Evolutionary conservation across 495 filamentous ascomycete species (phyloP).

Genomic region (Lichina pygmaea): DNA sequence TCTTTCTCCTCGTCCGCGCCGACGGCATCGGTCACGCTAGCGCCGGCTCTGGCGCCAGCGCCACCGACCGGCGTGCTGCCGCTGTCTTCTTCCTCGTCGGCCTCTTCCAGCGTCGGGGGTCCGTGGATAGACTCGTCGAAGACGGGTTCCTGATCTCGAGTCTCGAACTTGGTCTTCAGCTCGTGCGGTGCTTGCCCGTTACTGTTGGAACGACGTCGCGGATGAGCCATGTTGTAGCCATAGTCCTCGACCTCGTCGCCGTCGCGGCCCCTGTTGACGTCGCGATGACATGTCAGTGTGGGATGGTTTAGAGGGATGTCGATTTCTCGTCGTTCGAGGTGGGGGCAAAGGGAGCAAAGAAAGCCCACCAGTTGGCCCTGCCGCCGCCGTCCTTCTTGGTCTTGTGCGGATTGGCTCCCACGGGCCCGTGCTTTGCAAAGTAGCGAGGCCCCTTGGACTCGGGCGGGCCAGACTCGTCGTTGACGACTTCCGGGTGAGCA

Average conservation of each 20-base stretch:
- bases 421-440: conserved; percentile 70
- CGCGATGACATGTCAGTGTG: background rate
- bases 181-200: conserved; percentile 33
- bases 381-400: conserved; percentile 90
- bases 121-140: conserved; percentile 68
- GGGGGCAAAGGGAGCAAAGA: conserved; percentile 1
- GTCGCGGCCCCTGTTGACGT: conserved; percentile 37
- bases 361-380: conserved; percentile 72
- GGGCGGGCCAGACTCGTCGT: conserved; percentile 30
- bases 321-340: background rate
- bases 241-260: conserved; percentile 67
- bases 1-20: conserved; percentile 19
- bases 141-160: conserved; percentile 57
- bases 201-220: conserved; percentile 80
- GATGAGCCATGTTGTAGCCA: conserved; percentile 53
- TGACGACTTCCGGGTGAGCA: conserved; percentile 50
- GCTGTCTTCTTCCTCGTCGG: conserved; percentile 12
- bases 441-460: conserved; percentile 63
- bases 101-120: conserved; percentile 5
- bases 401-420: conserved; percentile 66
- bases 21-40: conserved; percentile 4
- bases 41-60: conserved; percentile 4
- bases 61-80: conserved; percentile 17
- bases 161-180: conserved; percentile 76
- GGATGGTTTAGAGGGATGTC: conserved; percentile 1